Evolutionary conservation across 306 rosid genomes (phyloP).

Genomic region (Cyclanthera cordifolia): DNA sequence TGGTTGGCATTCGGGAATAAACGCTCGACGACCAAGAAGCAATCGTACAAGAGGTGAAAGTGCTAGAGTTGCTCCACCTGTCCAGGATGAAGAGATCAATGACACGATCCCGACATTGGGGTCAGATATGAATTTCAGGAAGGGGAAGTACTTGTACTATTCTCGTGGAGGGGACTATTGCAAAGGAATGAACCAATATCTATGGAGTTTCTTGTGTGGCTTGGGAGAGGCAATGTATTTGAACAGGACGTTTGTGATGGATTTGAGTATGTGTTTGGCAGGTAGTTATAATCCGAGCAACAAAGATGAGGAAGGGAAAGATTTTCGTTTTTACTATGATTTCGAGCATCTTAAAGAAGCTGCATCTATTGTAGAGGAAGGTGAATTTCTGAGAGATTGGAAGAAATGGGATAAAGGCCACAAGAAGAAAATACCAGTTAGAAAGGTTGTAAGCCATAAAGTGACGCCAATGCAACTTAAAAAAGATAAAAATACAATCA

Average conservation of each 20-base stretch:
- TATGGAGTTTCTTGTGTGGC: constrained; percentile 98
- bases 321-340: constrained; percentile 85
- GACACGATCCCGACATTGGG: constrained; percentile 84
- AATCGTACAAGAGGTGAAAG: constrained; percentile 13
- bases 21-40: constrained; percentile 49
- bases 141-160: constrained; percentile 84
- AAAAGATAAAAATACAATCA: constrained; percentile 56
- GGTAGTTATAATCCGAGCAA: constrained; percentile 54
- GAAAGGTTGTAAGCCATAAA: constrained; percentile 62
- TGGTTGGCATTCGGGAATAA: constrained; percentile 77
- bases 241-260: constrained; percentile 94
- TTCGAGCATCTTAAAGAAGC: constrained; percentile 94
- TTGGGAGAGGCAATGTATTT: constrained; percentile 90
- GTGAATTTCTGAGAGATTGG: constrained; percentile 77
- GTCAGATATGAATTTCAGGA: constrained; percentile 59
- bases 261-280: constrained; percentile 68
- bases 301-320: constrained; percentile 86
- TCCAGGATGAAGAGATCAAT: constrained; percentile 73
- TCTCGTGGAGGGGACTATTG: constrained; percentile 95
- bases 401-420: constrained; percentile 70
- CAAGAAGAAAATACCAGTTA: constrained; percentile 53
- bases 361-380: constrained; percentile 75
- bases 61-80: constrained; percentile 4
- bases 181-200: constrained; percentile 88
- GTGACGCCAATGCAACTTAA: constrained; percentile 69